phyloP scores from a whole-genome alignment of 208 protist species.

The Crithidia acanthocephali region DNA sequence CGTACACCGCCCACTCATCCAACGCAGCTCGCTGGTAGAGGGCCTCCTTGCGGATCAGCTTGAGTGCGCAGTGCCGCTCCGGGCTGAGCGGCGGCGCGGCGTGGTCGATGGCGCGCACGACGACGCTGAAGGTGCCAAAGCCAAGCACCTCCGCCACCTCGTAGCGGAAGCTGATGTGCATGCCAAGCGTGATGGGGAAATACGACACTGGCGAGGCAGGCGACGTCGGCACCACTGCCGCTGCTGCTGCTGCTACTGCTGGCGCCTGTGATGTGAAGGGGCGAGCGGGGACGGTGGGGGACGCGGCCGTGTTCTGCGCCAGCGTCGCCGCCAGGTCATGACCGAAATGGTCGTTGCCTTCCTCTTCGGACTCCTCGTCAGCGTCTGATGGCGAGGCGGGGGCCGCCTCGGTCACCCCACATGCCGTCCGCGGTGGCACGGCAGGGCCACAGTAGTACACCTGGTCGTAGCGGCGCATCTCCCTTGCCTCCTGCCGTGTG shows the following conservation, averaged over 20 bases:
- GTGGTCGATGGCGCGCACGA: constrained; percentile 88
- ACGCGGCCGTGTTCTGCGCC: no score
- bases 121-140: constrained; percentile 84
- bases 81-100: constrained; percentile 33
- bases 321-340: not conserved
- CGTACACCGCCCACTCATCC: constrained; percentile 48
- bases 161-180: constrained; percentile 94
- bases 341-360: not conserved
- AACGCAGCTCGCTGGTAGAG: constrained; percentile 55
- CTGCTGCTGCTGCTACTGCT: not conserved
- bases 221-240: not conserved
- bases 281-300: no score
- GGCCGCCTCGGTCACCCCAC: constrained; percentile 17
- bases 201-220: constrained; percentile 44
- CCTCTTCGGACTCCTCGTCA: not conserved
- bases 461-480: constrained; percentile 69
- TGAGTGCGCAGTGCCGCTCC: constrained; percentile 37
- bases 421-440: constrained; percentile 26
- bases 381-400: not conserved
- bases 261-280: no score
- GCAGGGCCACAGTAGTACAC: constrained; percentile 89
- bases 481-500: constrained; percentile 75
- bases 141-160: constrained; percentile 76
- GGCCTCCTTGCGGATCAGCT: constrained; percentile 31
- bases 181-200: constrained; percentile 86